Percentiles rank a stretch among this genome's conserved stretches.
Conservation (phyloP, 371 early-diverging fungal genomes). For the Actinomortierella wolfii region DNA sequence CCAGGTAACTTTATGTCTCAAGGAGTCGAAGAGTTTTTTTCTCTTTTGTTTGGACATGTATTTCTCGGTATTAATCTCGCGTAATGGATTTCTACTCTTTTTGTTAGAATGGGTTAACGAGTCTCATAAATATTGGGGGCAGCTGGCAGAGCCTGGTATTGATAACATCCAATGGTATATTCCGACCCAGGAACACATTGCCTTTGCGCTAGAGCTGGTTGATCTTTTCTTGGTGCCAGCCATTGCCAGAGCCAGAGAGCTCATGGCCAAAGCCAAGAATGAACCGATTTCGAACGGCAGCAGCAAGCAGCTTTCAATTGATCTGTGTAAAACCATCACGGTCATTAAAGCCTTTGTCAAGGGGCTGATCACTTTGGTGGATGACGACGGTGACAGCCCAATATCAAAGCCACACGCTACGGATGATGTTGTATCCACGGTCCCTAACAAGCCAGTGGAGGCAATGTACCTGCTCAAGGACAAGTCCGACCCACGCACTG, state of each 20-base stretch:
- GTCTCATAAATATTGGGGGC: conserved; percentile 82
- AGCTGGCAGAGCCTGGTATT: conserved; percentile 55
- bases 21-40: background rate
- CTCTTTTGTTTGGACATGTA: background rate
- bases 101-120: conserved; percentile 54
- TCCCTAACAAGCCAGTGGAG: conserved; percentile 46
- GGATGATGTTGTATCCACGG: conserved; percentile 47
- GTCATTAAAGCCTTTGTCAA: conserved; percentile 58
- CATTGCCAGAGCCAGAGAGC: conserved; percentile 49
- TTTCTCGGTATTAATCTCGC: too few species aligned
- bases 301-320: conserved; percentile 52
- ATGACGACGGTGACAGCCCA: conserved; percentile 57
- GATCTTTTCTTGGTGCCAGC: conserved; percentile 54
- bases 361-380: conserved; percentile 58
- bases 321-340: conserved; percentile 63
- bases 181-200: conserved; percentile 69
- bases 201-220: conserved; percentile 69
- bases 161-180: conserved; percentile 77
- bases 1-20: conserved; percentile 42
- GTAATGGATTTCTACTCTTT: background rate
- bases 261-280: conserved; percentile 42
- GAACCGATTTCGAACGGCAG: conserved; percentile 31
- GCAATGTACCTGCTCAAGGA: conserved; percentile 69
- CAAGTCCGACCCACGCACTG: conserved; percentile 51
- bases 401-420: conserved; percentile 11